Evolutionary conservation across 1,139 yeast species (phyloP).

Genomic region (Blastobotrys capitulatus): DNA sequence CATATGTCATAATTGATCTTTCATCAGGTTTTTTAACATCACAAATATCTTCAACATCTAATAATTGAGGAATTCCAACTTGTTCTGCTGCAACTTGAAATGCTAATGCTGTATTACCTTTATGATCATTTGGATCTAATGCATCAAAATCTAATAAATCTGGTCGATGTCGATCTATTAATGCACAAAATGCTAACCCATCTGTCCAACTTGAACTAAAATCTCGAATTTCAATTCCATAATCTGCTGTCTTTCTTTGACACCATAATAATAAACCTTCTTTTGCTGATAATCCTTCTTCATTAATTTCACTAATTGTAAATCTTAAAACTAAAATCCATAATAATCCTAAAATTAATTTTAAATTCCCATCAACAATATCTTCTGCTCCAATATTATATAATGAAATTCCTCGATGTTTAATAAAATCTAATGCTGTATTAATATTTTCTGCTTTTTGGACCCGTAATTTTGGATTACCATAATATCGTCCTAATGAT

Average conservation of each 20-base stretch:
- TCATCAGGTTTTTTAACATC: constrained; percentile 53
- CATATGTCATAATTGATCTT: constrained; percentile 56
- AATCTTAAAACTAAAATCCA: constrained; percentile 58
- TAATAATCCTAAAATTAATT: constrained; percentile 57
- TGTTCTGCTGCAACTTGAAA: constrained; percentile 38
- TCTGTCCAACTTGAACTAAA: constrained; percentile 43
- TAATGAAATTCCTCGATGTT: constrained; percentile 48
- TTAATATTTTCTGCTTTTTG: constrained; percentile 61
- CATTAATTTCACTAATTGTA: constrained; percentile 42
- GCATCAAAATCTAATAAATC: constrained; percentile 38
- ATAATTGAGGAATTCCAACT: constrained; percentile 49
- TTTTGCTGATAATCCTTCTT: constrained; percentile 40
- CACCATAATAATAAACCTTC: constrained; percentile 43
- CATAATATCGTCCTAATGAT: constrained; percentile 35
- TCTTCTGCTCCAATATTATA: constrained; percentile 64
- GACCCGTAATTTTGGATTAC: constrained; percentile 47
- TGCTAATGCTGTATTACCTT: constrained; percentile 35
- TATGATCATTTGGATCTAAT: constrained; percentile 31
- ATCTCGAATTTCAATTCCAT: constrained; percentile 38
- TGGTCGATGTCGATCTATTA: constrained; percentile 41
- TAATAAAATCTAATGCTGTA: constrained; percentile 50
- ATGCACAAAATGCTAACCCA: constrained; percentile 46
- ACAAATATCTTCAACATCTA: constrained; percentile 56
- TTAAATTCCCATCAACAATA: constrained; percentile 57
- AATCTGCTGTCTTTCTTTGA: constrained; percentile 39